Conservation (phyloP, 2,329 filamentous ascomycete genomes). For the Dothistroma pini region DNA sequence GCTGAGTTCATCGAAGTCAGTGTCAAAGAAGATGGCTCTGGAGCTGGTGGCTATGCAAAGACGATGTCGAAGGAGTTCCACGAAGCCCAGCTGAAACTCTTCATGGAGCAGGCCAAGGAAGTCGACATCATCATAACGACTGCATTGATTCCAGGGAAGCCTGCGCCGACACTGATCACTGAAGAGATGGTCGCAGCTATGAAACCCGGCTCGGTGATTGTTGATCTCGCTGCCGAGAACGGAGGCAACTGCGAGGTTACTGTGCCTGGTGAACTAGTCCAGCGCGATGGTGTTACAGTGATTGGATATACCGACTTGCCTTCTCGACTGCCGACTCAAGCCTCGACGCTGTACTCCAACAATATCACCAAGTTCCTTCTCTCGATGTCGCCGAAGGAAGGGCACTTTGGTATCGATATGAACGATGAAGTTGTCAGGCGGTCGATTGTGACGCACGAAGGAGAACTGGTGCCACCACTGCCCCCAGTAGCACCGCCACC, state of each 20-base stretch:
- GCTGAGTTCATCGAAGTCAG: constrained; percentile 88
- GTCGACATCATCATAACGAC: constrained; percentile 93
- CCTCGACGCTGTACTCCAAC: constrained; percentile 87
- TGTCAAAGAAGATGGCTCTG: constrained; percentile 77
- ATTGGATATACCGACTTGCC: constrained; percentile 77
- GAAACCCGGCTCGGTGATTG: constrained; percentile 85
- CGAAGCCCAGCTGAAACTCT: constrained; percentile 88
- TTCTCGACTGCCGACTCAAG: constrained; percentile 80
- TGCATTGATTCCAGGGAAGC: constrained; percentile 80
- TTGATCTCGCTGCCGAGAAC: constrained; percentile 82
- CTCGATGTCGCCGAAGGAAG: constrained; percentile 73
- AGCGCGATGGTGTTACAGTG: constrained; percentile 70
- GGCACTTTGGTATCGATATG: constrained; percentile 75
- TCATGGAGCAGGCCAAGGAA: constrained; percentile 79
- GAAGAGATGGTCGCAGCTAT: constrained; percentile 77
- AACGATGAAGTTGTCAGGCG: constrained; percentile 82
- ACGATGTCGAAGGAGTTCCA: constrained; percentile 95
- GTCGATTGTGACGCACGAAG: constrained; percentile 75
- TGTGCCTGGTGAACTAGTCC: constrained; percentile 62
- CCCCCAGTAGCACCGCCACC: constrained; percentile 64
- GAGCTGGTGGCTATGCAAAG: constrained; percentile 83
- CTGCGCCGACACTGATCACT: constrained; percentile 79
- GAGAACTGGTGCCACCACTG: constrained; percentile 70
- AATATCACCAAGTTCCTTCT: constrained; percentile 87
- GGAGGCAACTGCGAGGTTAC: constrained; percentile 87